A percentile compares a stretch with the other conserved stretches of the same genome.
phyloP scores from a whole-genome alignment of 2,329 filamentous ascomycete genomes.

The Blastomyces gilchristii region DNA sequence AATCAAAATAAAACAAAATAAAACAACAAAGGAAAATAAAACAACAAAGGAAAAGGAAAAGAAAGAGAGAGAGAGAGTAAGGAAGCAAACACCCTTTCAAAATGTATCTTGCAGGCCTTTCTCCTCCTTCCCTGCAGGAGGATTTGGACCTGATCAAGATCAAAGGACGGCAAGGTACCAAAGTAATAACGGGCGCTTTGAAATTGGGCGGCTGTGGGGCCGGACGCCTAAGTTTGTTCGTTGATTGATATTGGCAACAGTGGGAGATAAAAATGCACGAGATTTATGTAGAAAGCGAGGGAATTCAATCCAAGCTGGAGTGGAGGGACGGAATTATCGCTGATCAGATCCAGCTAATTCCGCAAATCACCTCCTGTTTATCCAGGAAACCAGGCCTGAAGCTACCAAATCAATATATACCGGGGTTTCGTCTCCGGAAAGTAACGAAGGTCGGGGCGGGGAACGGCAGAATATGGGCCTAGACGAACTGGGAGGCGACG shows the following conservation, averaged over 20 bases:
- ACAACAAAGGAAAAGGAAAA: neutral
- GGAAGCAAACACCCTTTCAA: neutral
- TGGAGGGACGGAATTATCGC: neutral
- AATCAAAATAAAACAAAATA: no score
- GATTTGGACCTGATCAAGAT: neutral
- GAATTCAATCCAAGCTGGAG: neutral
- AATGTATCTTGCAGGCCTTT: neutral
- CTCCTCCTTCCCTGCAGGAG: neutral
- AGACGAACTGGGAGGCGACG: neutral
- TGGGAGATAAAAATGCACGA: neutral
- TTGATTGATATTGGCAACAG: neutral
- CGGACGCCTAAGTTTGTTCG: neutral
- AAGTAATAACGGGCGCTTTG: neutral
- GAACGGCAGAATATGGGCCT: neutral
- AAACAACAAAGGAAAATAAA: no score
- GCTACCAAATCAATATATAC: neutral
- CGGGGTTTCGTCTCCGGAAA: neutral
- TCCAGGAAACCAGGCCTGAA: neutral
- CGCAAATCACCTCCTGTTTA: neutral
- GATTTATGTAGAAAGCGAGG: neutral
- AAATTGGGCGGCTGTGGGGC: neutral
- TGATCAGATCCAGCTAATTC: constrained; percentile 2
- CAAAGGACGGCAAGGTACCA: neutral
- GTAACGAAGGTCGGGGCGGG: neutral
- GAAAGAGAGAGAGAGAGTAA: neutral